A percentile compares a stretch with the other conserved stretches of the same genome.
phyloP scores from a whole-genome alignment of 1,139 yeast species.

The Torulaspora pretoriensis region DNA sequence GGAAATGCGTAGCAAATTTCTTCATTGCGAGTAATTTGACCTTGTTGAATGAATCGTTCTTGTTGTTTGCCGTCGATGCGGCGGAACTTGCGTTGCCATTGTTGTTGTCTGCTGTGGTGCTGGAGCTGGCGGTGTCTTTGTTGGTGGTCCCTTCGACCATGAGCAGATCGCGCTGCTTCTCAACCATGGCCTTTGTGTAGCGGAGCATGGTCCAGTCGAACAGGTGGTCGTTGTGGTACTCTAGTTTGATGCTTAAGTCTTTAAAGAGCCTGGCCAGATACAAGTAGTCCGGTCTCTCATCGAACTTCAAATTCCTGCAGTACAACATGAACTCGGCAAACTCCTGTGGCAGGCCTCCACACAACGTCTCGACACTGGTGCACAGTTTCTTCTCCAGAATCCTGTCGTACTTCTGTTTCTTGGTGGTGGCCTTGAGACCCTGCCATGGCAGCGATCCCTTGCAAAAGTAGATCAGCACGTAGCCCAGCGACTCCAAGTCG shows the following conservation, averaged over 20 bases:
- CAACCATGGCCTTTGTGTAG: conserved; percentile 55
- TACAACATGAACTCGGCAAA: conserved; percentile 85
- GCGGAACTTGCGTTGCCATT: conserved; percentile 25
- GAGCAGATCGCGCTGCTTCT: conserved; percentile 32
- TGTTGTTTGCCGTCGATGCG: conserved; percentile 13
- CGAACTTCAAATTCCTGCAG: conserved; percentile 86
- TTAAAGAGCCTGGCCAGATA: conserved; percentile 86
- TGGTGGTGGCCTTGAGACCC: conserved; percentile 94
- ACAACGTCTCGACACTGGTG: conserved; percentile 81
- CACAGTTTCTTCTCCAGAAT: conserved; percentile 96
- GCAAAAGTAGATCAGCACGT: conserved; percentile 89
- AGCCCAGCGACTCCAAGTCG: conserved; percentile 91
- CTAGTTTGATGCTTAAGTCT: conserved; percentile 83
- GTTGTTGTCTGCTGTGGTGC: conserved; percentile 20
- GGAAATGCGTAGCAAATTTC: conserved; percentile 37
- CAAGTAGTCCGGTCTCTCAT: conserved; percentile 93
- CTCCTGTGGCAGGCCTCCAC: conserved; percentile 89
- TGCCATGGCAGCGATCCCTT: conserved; percentile 98
- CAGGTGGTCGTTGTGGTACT: conserved; percentile 87
- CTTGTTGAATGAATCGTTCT: conserved; percentile 34
- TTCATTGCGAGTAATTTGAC: conserved; percentile 35
- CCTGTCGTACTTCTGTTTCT: conserved; percentile 93
- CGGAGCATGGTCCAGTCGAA: conserved; percentile 96
- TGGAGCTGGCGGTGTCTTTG: conserved; percentile 18
- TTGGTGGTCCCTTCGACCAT: conserved; percentile 13